Conservation (phyloP, 192 early-diverging fungal genomes). For the Phycomyces nitens region DNA sequence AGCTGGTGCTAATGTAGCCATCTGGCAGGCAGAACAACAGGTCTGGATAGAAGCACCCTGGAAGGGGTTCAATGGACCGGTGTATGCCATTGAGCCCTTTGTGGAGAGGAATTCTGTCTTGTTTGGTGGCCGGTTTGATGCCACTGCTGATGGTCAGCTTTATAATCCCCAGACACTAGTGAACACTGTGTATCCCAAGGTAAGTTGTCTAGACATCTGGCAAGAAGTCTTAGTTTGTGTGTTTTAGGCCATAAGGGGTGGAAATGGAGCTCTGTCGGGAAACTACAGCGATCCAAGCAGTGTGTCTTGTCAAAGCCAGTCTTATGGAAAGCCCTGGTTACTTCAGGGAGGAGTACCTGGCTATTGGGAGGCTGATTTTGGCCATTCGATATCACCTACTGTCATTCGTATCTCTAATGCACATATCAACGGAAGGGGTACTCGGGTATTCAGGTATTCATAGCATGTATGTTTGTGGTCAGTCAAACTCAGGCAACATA, state of each 20-base stretch:
- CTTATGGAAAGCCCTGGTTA: conserved; percentile 55
- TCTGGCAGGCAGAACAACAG: conserved; percentile 17
- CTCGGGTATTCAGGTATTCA: conserved; percentile 50
- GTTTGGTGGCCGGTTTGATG: conserved; percentile 69
- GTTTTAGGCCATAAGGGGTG: conserved; percentile 8
- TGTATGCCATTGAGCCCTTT: conserved; percentile 55
- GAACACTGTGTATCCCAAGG: conserved; percentile 46
- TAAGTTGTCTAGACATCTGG: no score
- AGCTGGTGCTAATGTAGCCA: conserved; percentile 17
- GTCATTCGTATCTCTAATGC: conserved; percentile 69
- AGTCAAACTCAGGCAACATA: background rate
- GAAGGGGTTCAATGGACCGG: conserved; percentile 65
- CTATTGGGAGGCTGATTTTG: conserved; percentile 61
- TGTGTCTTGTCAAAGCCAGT: conserved; percentile 18
- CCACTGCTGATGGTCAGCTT: conserved; percentile 59
- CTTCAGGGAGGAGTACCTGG: conserved; percentile 66
- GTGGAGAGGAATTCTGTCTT: conserved; percentile 47
- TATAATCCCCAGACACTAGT: conserved; percentile 32
- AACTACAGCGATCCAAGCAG: conserved; percentile 43
- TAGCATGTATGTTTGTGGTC: no score
- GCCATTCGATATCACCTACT: conserved; percentile 52
- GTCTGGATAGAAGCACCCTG: conserved; percentile 58
- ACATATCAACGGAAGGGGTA: conserved; percentile 50
- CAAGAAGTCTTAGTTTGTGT: background rate
- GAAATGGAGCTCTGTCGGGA: conserved; percentile 43